phyloP scores from a whole-genome alignment of 805 yeast genomes.

The Pichia scutulata region DNA sequence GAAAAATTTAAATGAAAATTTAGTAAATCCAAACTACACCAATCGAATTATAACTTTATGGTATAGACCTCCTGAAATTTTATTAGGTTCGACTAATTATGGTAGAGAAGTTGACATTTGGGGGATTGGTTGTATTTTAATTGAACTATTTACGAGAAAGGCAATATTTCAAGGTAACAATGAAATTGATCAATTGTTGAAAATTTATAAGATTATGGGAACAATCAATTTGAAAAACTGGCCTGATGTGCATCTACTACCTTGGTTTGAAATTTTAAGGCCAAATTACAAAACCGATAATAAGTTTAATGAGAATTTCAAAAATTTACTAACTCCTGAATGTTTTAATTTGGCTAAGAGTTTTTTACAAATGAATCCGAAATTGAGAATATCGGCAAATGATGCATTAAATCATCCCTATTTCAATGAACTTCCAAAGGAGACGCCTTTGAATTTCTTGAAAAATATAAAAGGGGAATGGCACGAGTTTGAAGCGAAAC shows the following conservation, averaged over 20 bases:
- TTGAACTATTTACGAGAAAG: constrained; percentile 66
- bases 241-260: constrained; percentile 72
- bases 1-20: constrained; percentile 42
- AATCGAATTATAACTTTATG: constrained; percentile 93
- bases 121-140: constrained; percentile 91
- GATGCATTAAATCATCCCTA: constrained; percentile 66
- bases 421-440: constrained; percentile 61
- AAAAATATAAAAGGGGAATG: constrained; percentile 71
- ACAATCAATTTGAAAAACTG: constrained; percentile 67
- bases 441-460: constrained; percentile 51
- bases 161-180: constrained; percentile 86
- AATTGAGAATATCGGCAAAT: constrained; percentile 54
- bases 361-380: constrained; percentile 64
- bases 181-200: constrained; percentile 74
- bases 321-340: constrained; percentile 35
- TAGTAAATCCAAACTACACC: constrained; percentile 72
- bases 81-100: constrained; percentile 85
- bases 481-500: constrained; percentile 95
- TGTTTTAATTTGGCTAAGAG: constrained; percentile 59
- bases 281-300: constrained; percentile 39
- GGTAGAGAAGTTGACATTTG: constrained; percentile 90
- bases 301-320: constrained; percentile 37
- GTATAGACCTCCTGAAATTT: constrained; percentile 95
- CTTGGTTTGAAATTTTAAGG: constrained; percentile 86
- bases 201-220: constrained; percentile 80